Base-by-base conservation (phyloP, 2,329 filamentous ascomycete genomes). In the Fusarium sp. region DNA sequence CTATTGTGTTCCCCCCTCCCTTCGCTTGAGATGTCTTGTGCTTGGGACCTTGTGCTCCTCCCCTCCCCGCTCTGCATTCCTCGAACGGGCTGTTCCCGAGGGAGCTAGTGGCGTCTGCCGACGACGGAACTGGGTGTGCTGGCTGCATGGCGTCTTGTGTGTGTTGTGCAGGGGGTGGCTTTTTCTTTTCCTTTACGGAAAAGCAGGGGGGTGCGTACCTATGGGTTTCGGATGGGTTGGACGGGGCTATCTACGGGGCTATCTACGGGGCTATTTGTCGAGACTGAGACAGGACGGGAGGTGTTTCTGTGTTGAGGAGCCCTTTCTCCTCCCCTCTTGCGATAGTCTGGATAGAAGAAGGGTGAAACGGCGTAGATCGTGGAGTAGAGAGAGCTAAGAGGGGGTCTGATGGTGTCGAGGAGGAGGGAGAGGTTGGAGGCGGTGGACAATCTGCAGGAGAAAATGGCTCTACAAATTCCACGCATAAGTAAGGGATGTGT, bases 21-120 rank as follows among this genome's bases (percentile, higher is more conserved):
- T 35, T 73, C 63, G 63, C 60, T 60, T 71, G 67, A 59, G 60
- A 31, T 57, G 35, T 38, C 54, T 58, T 20, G 38, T 40, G 38
- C 38, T 40, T 40, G n/a, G 38, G 31, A 13, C 31, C 40, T n/a
- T 42, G 40, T 22, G 40, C n/a, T 42, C 40, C 10, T 34, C 31
- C 31, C 37, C 37, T 38, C 40, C 61, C 47, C 59, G 45, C 64
- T 62, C 34, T 52, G 50, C 75, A 77, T 77, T 77, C 75, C 75
- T 70, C 64, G 72, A 76, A 74, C 75, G 75, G 75, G 75, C 71
- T 76, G 73, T 69, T 77, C 71, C 75, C 75, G 75, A 66, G 66
- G 59, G 61, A 71, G 71, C 73, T 67, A 73, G 75, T 74, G 69
- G 73, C 73, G 69, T 72, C 70, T 72, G 65, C 66, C 70, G 68